Base-by-base conservation (phyloP, 2,329 filamentous ascomycete species). In the Aspergillus ochraceus region DNA sequence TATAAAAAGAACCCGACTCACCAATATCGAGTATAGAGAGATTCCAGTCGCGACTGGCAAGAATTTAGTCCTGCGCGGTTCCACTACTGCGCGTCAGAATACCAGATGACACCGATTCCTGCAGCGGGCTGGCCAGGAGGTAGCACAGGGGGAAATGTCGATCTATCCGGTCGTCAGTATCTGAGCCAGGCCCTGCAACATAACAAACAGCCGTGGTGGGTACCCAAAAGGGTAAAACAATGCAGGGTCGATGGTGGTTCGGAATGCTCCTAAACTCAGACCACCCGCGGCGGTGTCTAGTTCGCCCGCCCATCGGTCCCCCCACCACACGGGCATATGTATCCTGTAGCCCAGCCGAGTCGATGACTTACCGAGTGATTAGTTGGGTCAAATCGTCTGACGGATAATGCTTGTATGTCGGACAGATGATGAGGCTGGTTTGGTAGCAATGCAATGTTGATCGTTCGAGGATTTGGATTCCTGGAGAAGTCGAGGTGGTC, bases 261-360 rank as follows among this genome's bases (percentile, higher is more conserved):
- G 66, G 66, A 67, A 68, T 68, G 66, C 52, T 52, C 47, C 36
- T 42, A 50, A 54, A 42, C 51, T 47, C 47, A 47, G 19, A 22
- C 19, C 45, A 47, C 45, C 45, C 9, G 45, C 45, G 19, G 42
- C 42, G 19, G 22, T 47, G 45, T 12, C 9, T 14, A 47, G 45
- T 47, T 14, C 45, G 45, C 19, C 45, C 45, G 45, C 45, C n/a
- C 5, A 47, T 47, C 45, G 19, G 19, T 6, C 45, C 45, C 42
- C 45, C 45, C 45, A 47, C 19, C 45, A 47, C 45, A 20, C 36
- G 12, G 49, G 32, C 52, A 47, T 47, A 30, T 47, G 51, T 50
- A 29, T 51, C 49, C 54, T 45, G 32, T 24, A 46, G 57, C 46
- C 55, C 45, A 53, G n/a, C 29, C 51, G 51, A 53, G 20, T 30